Evolutionary conservation across 306 rosid genomes (phyloP).

Genomic region (Ceratonia siliqua): DNA sequence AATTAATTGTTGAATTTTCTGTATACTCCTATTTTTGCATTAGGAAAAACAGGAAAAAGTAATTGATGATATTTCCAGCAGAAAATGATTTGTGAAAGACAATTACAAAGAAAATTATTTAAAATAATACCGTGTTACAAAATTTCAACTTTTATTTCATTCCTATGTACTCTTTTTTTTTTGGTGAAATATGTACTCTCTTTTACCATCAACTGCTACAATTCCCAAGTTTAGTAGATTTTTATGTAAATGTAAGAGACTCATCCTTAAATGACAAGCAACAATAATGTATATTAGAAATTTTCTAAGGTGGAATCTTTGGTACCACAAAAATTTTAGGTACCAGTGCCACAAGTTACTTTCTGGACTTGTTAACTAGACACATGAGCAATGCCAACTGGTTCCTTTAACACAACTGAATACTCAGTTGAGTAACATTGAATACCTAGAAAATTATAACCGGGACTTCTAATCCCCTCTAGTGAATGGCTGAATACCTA

Average conservation of each 20-base stretch:
- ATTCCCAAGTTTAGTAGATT: neutral
- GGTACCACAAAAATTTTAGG: too few species aligned
- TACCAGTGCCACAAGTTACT: too few species aligned
- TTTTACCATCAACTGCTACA: neutral
- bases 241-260: neutral
- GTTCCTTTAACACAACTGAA: too few species aligned
- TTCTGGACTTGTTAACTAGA: too few species aligned
- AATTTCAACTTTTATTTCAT: neutral
- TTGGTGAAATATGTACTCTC: neutral
- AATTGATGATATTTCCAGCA: neutral
- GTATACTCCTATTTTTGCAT: neutral
- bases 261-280: neutral
- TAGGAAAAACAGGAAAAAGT: neutral
- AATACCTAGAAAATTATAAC: too few species aligned
- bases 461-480: too few species aligned
- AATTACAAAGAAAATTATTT: neutral
- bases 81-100: neutral
- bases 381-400: too few species aligned
- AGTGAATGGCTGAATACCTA: too few species aligned
- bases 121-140: neutral
- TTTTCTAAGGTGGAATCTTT: too few species aligned
- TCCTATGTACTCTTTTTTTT: neutral
- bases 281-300: neutral
- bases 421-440: too few species aligned
- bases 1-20: neutral